Evolutionary conservation across 345 rosid genomes (phyloP).

Genomic region (Mallotus nudiflorus): DNA sequence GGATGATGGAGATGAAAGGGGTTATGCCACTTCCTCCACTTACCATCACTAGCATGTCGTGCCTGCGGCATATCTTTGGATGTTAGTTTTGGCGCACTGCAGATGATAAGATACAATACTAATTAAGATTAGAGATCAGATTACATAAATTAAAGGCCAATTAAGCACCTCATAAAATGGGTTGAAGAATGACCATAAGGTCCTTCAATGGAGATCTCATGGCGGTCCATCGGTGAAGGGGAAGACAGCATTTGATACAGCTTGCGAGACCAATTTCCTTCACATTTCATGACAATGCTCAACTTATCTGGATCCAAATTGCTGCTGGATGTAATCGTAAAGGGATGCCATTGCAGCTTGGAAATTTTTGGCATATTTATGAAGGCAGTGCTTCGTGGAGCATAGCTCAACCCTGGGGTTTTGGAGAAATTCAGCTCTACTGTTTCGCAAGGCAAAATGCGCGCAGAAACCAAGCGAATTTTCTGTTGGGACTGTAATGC

Average conservation of each 20-base stretch:
- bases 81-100: neutral
- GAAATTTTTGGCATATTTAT: conserved; percentile 28
- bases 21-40: conserved; percentile 37
- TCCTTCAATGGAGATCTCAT: conserved; percentile 31
- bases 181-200: conserved; percentile 24
- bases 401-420: conserved; percentile 19
- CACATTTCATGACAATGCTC: conserved; percentile 27
- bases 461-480: conserved; percentile 22
- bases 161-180: conserved; percentile 14
- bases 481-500: conserved; percentile 25
- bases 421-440: conserved; percentile 29
- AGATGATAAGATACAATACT: neutral
- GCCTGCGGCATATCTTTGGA: conserved; percentile 12
- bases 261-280: conserved; percentile 22
- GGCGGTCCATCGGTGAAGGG: conserved; percentile 7
- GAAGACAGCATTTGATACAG: conserved; percentile 19
- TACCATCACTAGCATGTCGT: conserved; percentile 24
- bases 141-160: neutral
- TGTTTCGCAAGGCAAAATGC: conserved; percentile 19
- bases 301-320: conserved; percentile 22
- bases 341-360: conserved; percentile 35
- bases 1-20: conserved; percentile 30
- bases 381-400: conserved; percentile 23
- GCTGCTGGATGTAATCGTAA: conserved; percentile 29
- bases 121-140: neutral